Evolutionary conservation across 345 rosid species (phyloP), one percentile per base, ranked within the genome.

Genomic region (Eucalyptus decipiens): DNA sequence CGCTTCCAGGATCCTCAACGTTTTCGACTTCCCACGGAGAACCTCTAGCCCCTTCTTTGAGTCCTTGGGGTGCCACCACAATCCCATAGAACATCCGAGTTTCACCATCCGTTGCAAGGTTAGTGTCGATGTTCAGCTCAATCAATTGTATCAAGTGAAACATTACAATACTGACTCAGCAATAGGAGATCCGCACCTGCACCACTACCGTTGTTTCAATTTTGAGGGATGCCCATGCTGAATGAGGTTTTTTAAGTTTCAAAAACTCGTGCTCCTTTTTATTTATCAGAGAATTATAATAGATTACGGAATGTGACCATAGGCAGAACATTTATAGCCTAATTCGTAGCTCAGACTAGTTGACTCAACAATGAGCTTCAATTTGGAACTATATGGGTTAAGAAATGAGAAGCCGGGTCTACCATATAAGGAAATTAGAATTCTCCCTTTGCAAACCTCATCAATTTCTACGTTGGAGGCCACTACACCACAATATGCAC

Each of bases 71-170:
- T 92, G 98, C 98, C 87, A 95, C 96, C 42, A 96, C 97, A 19
- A 96, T 98, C 93, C 95, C 98, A 89, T 96, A 97, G 90, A 97
- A 98, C 99, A 98, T 98, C 52, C 98, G 94, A 86, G 97, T 98
- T 95, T 97, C 97, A 87, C 98, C 97, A 87, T 95, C 99, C 9
- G 95, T 93, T 67, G 80, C 80, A 32, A 67, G 42, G 80, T 16
- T 1, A 32, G 80, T 67, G 23, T 32, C 5, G 23, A 32, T 17
- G 80, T 67, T 16, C 23, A 32, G 42, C 42, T 67, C 42, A 16
- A 32, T 67, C 24, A 32, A 32, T 32, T 32, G 19, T 67, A 32
- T 17, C 42, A 32, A 17, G 42, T 32, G 42, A 67, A 67, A 8
- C 11, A 67, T 32, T 32, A 67, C 6, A 5, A 67, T 17, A 19